Base-by-base conservation (phyloP, 2,329 filamentous ascomycete species). In the Xylariaceae sp. region DNA sequence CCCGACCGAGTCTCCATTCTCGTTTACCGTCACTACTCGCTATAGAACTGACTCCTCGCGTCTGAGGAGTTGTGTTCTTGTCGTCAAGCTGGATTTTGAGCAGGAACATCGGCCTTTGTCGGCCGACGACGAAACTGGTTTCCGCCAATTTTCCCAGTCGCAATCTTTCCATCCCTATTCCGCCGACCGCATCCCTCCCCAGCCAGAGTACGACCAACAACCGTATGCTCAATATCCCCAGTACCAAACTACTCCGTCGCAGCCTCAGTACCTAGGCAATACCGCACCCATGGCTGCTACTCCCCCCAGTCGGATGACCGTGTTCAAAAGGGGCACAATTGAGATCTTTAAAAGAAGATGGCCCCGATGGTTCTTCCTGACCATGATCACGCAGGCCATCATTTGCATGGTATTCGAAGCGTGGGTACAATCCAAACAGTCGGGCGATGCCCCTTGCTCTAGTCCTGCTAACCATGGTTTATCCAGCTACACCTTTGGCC, bases 391-490 rank as follows among this genome's bases (percentile, higher is more conserved):
- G 54, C 94, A 99, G 76, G 88, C 90, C 59, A 73, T 87, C 57
- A 80, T 95, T 52, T 88, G 89, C 60, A 80, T 97, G 62, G 86
- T 80, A 29, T 86, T 96, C 61, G 92, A 99, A 78, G 83, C 87
- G 89, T 96, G 80, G 69, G 89, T 78, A 59, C n/a, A 12, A 39
- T 40, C 41, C 12, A 29, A 7, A 9, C 37, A 34, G 50, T 41
- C 5, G 29, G 4, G 41, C 11, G 27, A 2, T 30, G 19, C 35
- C 5, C 27, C n/a, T 32, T 31, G 29, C n/a, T 32, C n/a, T 12
- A 3, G 26, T 50, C 27, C 6, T 56, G 55, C 64, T 53, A 8
- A 54, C 47, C 31, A 43, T 55, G 50, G 48, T 53, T 47, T 27
- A 29, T 54, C 9, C 66, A 95, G 89, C 65, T 99, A 94, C 72